Percentiles rank a stretch among this genome's conserved stretches.
These are phyloP conservation scores for Fusarium coffeatum DNA, from an alignment of 2,329 filamentous ascomycete genomes.

Conservation along the genomic window DNA sequence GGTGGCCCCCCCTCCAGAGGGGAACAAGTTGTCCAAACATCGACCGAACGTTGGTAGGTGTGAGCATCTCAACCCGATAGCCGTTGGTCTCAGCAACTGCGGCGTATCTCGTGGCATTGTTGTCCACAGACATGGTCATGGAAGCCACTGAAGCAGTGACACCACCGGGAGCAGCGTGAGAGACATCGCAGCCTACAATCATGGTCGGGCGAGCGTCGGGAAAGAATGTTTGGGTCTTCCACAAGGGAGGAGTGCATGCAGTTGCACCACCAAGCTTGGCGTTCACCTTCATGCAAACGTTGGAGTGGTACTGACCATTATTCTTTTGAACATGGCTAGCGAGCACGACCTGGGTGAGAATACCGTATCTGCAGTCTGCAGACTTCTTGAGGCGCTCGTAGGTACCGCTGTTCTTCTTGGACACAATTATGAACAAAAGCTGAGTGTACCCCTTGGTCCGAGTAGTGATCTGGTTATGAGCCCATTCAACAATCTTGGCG, in stretches of 20 bases:
- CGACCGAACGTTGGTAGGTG: conserved; percentile 69
- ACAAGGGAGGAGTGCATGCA: conserved; percentile 56
- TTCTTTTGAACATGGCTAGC: conserved; percentile 74
- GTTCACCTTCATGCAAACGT: conserved; percentile 97
- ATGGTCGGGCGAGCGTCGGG: conserved; percentile 70
- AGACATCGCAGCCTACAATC: conserved; percentile 92
- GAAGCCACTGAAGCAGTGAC: conserved; percentile 82
- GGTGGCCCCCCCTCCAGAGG: conserved; percentile 72
- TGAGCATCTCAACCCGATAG: conserved; percentile 82
- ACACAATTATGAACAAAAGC: conserved; percentile 82
- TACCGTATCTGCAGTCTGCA: conserved; percentile 85
- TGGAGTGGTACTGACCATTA: conserved; percentile 87
- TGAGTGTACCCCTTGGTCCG: conserved; percentile 70
- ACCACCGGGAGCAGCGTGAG: conserved; percentile 79
- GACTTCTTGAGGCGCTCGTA: conserved; percentile 93
- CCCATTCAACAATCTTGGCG: conserved; percentile 62
- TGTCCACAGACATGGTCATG: conserved; percentile 84
- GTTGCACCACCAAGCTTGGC: conserved; percentile 92
- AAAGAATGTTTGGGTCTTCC: conserved; percentile 52
- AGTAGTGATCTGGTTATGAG: conserved; percentile 65
- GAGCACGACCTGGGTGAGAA: conserved; percentile 86
- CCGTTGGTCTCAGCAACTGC: conserved; percentile 87
- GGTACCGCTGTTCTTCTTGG: conserved; percentile 73
- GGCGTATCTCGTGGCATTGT: conserved; percentile 77
- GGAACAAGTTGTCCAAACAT: conserved; percentile 74